Base-by-base conservation (phyloP, 805 yeast genomes). In the Spathaspora gorwiae region DNA sequence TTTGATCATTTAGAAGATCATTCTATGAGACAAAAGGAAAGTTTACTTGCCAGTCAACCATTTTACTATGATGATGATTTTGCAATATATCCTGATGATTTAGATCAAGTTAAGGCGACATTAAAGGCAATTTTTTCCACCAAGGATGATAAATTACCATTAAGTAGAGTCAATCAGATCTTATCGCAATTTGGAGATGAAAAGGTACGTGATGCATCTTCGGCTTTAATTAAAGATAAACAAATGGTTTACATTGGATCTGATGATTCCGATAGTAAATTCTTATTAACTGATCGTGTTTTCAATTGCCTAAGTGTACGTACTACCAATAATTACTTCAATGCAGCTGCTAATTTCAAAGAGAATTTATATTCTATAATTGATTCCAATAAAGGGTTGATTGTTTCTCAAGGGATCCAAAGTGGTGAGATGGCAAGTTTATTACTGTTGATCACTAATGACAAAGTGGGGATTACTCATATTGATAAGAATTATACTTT, bases 21-120 rank as follows among this genome's bases (percentile, higher is more conserved):
- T 27, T 83, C 95, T 1, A 80, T 87, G 84, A 67, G 84, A 44
- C 89, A 84, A 54, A 78, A 85, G 44, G 90, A 87, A 53, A 76
- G 76, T 9, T 64, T 72, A 26, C 61, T 83, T 40, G 62, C 79
- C 0, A 68, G 67, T 33, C 63, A 68, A 1, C 63, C 76, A 0
- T 84, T 79, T 55, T 64, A 73, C 26, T 65, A 58, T 40, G 58
- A 70, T 7, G 45, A 34, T 11, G 48, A 50, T 15, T 39, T 43
- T 10, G 14, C 29, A 3, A 12, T 45, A 30, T 3, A 54, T 4
- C 47, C 50, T 13, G 43, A 43, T 19, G 33, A 26, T 3, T 45
- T 53, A 35, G 74, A 76, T 42, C 60, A 64, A 14, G 57, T 78
- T 1, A 64, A 72, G 47, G 62, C 76, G 1, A 63, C 65, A 13